These are phyloP conservation scores for Pisolithus microcarpus DNA, from an alignment of 768 basidiomycete species.

Conservation along the genomic window DNA sequence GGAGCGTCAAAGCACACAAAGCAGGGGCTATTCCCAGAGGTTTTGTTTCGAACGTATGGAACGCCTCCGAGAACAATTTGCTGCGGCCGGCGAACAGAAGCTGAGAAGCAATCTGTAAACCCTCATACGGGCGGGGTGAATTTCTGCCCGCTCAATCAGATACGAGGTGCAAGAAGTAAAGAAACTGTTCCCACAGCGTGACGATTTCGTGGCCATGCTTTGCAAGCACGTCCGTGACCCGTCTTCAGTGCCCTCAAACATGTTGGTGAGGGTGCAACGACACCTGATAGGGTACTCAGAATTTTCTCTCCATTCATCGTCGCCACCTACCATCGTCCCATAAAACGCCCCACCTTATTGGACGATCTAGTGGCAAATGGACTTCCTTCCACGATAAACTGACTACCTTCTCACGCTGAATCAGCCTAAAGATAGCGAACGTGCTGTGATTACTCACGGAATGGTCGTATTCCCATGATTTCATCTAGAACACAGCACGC, in stretches of 20 bases:
- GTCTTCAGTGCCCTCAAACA: slow-evolving; percentile 46
- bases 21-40: slow-evolving; percentile 40
- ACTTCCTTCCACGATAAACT: slow-evolving; percentile 32
- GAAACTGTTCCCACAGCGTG: slow-evolving; percentile 38
- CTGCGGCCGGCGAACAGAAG: slow-evolving; percentile 48
- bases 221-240: slow-evolving; percentile 38
- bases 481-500: slow-evolving; percentile 51
- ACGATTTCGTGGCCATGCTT: slow-evolving; percentile 45
- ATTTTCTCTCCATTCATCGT: not conserved
- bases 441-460: slow-evolving; percentile 19
- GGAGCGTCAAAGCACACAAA: slow-evolving; percentile 37
- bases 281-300: slow-evolving; percentile 32
- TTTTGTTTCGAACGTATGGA: slow-evolving; percentile 38
- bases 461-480: slow-evolving; percentile 65
- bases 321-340: slow-evolving; percentile 49
- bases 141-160: slow-evolving; percentile 9
- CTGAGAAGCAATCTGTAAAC: slow-evolving; percentile 44
- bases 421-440: not conserved
- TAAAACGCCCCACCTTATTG: slow-evolving; percentile 54
- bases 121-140: slow-evolving; percentile 45
- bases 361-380: slow-evolving; percentile 40
- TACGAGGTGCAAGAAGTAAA: not conserved
- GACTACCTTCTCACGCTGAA: slow-evolving; percentile 17
- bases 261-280: slow-evolving; percentile 53
- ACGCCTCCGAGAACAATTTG: slow-evolving; percentile 27